Conservation (phyloP, 345 rosid species). For the Aquilaria sinensis region DNA sequence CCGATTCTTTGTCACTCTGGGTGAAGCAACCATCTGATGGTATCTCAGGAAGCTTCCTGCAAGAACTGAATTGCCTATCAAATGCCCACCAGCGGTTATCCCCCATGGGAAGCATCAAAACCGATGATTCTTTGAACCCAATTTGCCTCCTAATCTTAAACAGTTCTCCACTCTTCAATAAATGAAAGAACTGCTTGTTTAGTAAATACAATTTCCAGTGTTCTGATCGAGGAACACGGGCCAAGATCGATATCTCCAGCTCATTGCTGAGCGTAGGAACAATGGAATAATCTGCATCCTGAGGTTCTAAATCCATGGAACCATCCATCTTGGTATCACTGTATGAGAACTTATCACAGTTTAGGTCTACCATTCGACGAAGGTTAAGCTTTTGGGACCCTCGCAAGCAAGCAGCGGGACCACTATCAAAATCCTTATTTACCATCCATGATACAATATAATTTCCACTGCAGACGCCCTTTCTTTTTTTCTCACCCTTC, state of each 20-base stretch:
- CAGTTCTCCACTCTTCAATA: slow-evolving; percentile 63
- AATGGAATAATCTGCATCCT: slow-evolving; percentile 91
- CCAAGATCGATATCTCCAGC: slow-evolving; percentile 65
- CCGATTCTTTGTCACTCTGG: slow-evolving; percentile 63
- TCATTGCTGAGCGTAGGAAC: slow-evolving; percentile 60
- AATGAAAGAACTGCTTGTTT: slow-evolving; percentile 41
- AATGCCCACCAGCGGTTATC: slow-evolving; percentile 70
- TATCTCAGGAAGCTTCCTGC: slow-evolving; percentile 50
- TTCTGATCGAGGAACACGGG: slow-evolving; percentile 64
- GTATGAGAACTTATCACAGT: slow-evolving; percentile 2
- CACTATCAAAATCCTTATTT: slow-evolving; percentile 19
- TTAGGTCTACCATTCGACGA: slow-evolving; percentile 9
- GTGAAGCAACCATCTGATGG: slow-evolving; percentile 65
- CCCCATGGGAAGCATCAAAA: slow-evolving; percentile 67
- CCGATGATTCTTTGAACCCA: slow-evolving; percentile 56
- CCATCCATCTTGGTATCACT: slow-evolving; percentile 17
- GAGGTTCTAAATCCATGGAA: slow-evolving; percentile 43
- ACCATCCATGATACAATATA: slow-evolving; percentile 4
- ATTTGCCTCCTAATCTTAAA: slow-evolving; percentile 58
- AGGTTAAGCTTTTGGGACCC: slow-evolving; percentile 17
- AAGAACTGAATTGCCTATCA: slow-evolving; percentile 39
- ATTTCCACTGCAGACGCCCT: background rate
- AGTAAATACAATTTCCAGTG: slow-evolving; percentile 57
- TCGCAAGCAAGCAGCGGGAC: slow-evolving; percentile 8
- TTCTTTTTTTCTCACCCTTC: background rate